Base-by-base conservation (phyloP, 257 asterid species). In the Thymus mandschuricus region DNA sequence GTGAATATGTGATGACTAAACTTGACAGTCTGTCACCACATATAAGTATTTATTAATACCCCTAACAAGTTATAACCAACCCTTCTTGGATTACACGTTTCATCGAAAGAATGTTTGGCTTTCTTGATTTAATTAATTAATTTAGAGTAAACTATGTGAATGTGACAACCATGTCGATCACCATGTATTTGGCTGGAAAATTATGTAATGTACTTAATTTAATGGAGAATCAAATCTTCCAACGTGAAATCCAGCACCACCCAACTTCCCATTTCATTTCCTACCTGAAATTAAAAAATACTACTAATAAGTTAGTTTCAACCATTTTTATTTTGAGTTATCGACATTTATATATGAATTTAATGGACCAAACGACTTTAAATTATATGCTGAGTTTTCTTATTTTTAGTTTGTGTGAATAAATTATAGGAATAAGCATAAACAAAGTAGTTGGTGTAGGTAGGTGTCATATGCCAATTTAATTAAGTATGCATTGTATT, bases 191-290 rank as follows among this genome's bases (percentile, higher is more conserved):
- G 64, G 80, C 72, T 76, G 76, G 76, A 69, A 75, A 67, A 40
- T 28, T 52, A 35, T 52, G 63, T 21, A 21, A 21, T 21, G 21
- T 21, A 21, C 27, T 52, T 4, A 21, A 21, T 21, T 21, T 21
- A 21, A 6, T 29, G 69, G 51, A 68, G 83, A 69, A 79, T 75
- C 71, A 79, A 66, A 75, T 79, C 83, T 71, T 40, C 72, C n/a
- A 65, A 60, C 77, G 72, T 70, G 75, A 68, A 15, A 45, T 68
- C 40, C 45, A 71, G 69, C 34, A 35, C 52, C 62, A 51, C 29
- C 60, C 59, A 70, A 44, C 48, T 55, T 48, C 6, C 30, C 9
- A n/a, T 63, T 72, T 62, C 21, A n/a, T 63, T 44, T 44, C 49
- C 2, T 44, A 44, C 49, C 3, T 44, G 8, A 44, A 38, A 44